These are phyloP conservation scores for Gyrodon lividus DNA, from an alignment of 768 basidiomycete genomes.

Conservation along the genomic window DNA sequence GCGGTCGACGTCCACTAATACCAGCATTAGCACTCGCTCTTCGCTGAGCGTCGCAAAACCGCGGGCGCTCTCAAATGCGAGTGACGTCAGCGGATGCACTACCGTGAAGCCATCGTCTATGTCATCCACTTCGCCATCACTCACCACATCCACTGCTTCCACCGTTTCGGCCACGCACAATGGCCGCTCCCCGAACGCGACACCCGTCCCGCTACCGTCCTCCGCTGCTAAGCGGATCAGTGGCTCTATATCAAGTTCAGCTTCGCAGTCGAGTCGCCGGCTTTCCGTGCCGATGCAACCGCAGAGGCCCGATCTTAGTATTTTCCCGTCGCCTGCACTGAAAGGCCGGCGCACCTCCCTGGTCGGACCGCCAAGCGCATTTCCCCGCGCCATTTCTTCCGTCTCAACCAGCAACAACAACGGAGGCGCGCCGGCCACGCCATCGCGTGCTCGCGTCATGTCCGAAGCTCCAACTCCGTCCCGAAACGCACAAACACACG, in stretches of 20 bases:
- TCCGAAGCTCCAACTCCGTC: slow-evolving; percentile 39
- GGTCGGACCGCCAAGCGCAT: slow-evolving; percentile 29
- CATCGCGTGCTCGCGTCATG: slow-evolving; percentile 42
- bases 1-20: slow-evolving; percentile 32
- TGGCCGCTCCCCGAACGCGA: slow-evolving; percentile 50
- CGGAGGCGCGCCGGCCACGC: slow-evolving; percentile 32
- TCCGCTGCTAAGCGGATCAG: slow-evolving; percentile 37
- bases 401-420: slow-evolving; percentile 16
- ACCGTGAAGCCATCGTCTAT: slow-evolving; percentile 42
- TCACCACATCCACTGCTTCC: slow-evolving; percentile 22
- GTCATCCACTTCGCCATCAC: slow-evolving; percentile 26
- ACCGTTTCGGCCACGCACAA: slow-evolving; percentile 21
- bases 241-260: slow-evolving; percentile 37
- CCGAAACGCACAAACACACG: slow-evolving; percentile 24
- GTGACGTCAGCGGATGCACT: slow-evolving; percentile 46
- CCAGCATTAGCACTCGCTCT: slow-evolving; percentile 36
- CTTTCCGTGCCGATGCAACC: slow-evolving; percentile 40
- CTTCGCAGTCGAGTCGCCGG: slow-evolving; percentile 35
- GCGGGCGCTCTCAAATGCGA: slow-evolving; percentile 52
- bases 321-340: slow-evolving; percentile 27
- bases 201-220: slow-evolving; percentile 41
- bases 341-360: slow-evolving; percentile 28
- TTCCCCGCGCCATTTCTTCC: slow-evolving; percentile 17
- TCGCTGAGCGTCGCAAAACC: slow-evolving; percentile 49
- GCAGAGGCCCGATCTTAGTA: slow-evolving; percentile 26